Evolutionary conservation across 331 rosid genomes (phyloP).

Genomic region (Quercus phellos): DNA sequence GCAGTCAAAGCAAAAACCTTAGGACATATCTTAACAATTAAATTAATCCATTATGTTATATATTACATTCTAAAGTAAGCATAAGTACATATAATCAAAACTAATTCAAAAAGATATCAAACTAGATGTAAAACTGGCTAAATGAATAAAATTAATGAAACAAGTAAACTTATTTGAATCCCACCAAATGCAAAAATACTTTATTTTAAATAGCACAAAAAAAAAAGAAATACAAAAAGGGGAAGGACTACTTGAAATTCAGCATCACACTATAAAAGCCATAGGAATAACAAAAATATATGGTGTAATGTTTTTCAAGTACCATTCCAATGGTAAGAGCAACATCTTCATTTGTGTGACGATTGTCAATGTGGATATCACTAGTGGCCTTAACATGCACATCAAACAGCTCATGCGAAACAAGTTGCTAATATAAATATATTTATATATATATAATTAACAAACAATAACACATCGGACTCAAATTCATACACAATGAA

Average conservation of each 20-base stretch:
- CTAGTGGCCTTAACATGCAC: constrained; percentile 85
- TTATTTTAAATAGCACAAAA: background rate
- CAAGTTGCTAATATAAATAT: constrained; percentile 64
- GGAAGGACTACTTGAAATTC: background rate
- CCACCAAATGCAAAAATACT: background rate
- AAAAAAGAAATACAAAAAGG: too few relatives aligned
- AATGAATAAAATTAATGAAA: background rate
- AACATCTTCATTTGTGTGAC: constrained; percentile 92
- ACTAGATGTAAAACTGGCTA: too few relatives aligned
- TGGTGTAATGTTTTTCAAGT: constrained; percentile 26
- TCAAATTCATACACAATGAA: background rate
- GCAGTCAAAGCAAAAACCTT: background rate
- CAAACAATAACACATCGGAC: background rate
- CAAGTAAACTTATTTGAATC: background rate
- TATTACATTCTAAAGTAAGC: too few relatives aligned
- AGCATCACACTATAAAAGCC: background rate
- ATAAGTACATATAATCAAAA: too few relatives aligned
- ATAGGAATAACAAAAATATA: background rate
- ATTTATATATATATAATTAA: background rate
- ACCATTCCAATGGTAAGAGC: constrained; percentile 97
- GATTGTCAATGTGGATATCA: constrained; percentile 85
- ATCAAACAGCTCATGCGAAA: constrained; percentile 89
- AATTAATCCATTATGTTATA: too few relatives aligned
- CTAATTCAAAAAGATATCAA: too few relatives aligned
- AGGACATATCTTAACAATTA: too few relatives aligned